Evolutionary conservation across 345 rosid genomes (phyloP).

Genomic region (Capsella bursapastoris): DNA sequence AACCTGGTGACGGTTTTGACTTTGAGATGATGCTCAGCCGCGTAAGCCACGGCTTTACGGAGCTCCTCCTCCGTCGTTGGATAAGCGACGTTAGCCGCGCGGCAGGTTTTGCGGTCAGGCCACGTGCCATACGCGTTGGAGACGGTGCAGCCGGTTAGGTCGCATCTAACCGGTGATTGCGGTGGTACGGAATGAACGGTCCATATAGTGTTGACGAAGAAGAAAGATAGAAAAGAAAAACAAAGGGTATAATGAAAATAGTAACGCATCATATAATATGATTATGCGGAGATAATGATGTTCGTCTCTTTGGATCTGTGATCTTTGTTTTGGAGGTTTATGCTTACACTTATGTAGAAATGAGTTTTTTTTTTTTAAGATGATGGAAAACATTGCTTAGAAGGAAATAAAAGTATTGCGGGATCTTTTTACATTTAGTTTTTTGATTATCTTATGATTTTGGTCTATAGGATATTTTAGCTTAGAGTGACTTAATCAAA

Average conservation of each 20-base stretch:
- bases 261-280: constrained; percentile 13
- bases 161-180: constrained; percentile 60
- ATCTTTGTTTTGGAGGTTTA: not conserved
- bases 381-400: constrained; percentile 28
- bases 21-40: constrained; percentile 56
- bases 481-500: too few relatives aligned
- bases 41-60: constrained; percentile 61
- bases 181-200: constrained; percentile 60
- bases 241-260: not conserved
- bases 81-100: constrained; percentile 53
- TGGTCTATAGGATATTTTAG: not conserved
- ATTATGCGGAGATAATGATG: not conserved
- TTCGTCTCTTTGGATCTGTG: not conserved
- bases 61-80: constrained; percentile 80
- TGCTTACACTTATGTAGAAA: not conserved
- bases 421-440: not conserved
- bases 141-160: constrained; percentile 58
- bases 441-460: not conserved
- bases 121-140: constrained; percentile 74
- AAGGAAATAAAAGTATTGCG: not conserved
- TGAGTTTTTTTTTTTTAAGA: not conserved
- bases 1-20: constrained; percentile 73
- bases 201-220: not conserved
- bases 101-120: constrained; percentile 73
- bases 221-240: constrained; percentile 24